phyloP scores from a whole-genome alignment of 1,284 basidiomycete species.

The Moesziomyces aphidis region DNA sequence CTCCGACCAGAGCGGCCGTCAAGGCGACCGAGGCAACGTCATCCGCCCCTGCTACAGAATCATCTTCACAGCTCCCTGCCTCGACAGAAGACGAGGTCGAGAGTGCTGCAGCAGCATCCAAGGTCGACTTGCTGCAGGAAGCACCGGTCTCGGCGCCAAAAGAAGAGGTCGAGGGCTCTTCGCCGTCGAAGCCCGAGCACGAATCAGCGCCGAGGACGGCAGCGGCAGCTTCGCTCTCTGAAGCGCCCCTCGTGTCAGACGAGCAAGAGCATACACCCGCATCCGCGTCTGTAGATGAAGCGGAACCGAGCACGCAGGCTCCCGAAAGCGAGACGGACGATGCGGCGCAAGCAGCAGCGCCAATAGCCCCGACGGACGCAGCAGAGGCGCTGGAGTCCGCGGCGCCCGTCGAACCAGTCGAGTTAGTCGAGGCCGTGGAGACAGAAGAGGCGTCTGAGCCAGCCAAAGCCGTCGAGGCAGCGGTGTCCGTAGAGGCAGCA shows the following conservation, averaged over 20 bases:
- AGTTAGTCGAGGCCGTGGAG: not conserved
- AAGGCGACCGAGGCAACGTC: not conserved
- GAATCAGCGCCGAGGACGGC: not conserved
- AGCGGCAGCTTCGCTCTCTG: no score
- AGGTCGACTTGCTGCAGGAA: not conserved
- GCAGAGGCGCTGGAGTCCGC: not conserved
- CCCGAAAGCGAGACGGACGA: not conserved
- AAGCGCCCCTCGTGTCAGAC: not conserved
- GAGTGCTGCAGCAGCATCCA: not conserved
- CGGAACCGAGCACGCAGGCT: not conserved
- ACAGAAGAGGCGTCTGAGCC: not conserved
- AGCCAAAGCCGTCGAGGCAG: not conserved
- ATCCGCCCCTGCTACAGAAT: not conserved
- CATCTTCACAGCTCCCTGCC: not conserved
- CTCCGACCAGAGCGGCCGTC: constrained; percentile 8
- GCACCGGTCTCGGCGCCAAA: not conserved
- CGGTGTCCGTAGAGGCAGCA: not conserved
- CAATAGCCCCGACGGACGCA: not conserved
- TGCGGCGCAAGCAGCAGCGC: not conserved
- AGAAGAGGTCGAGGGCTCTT: not conserved
- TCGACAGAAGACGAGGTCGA: not conserved
- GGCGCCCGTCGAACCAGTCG: not conserved
- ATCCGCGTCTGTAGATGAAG: not conserved
- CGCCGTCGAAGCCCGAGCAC: not conserved
- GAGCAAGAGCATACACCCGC: not conserved